Evolutionary conservation across 768 basidiomycete genomes (phyloP), one percentile per base, ranked within the genome.

Genomic region (Cyathus striatus): DNA sequence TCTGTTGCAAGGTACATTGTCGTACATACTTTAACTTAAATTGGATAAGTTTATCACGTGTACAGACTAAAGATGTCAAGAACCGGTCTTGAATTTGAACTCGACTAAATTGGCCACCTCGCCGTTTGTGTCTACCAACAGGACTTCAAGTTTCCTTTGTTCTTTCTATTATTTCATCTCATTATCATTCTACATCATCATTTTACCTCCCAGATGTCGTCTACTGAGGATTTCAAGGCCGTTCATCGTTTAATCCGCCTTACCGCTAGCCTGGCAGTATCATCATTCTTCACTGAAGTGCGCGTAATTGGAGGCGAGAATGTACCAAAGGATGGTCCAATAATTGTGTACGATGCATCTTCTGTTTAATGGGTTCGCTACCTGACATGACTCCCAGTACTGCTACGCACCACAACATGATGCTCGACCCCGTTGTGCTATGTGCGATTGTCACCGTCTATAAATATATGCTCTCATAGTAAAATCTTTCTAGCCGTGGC

Each of bases 371-470:
- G n/a, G 13, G 20, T 43, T 7, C 6, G n/a, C n/a, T n/a, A n/a
- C n/a, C n/a, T n/a, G n/a, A n/a, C n/a, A n/a, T n/a, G n/a, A 4
- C 30, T 32, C 16, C 30, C 4, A 91, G 89, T 27, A 78, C 86
- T 2, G 86, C 83, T 33, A 90, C 88, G 3, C 93, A 96, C 58
- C 87, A 92, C 55, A 97, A 96, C 61, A 95, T 94, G 92, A 92
- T 90, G 74, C 75, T 95, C 24, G 91, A 94, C 66, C 89, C 89
- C 18, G 79, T 79, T 26, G 66, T 88, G 43, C 69, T 93, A 16
- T 90, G 89, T 92, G 59, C 61, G n/a, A n/a, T n/a, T n/a, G n/a
- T n/a, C n/a, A n/a, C n/a, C n/a, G n/a, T n/a, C n/a, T n/a, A n/a
- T n/a, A n/a, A n/a, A n/a, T 44, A 49, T 14, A 45, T 52, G 41